phyloP scores from a whole-genome alignment of 345 rosid species.

The Angophora floribunda region DNA sequence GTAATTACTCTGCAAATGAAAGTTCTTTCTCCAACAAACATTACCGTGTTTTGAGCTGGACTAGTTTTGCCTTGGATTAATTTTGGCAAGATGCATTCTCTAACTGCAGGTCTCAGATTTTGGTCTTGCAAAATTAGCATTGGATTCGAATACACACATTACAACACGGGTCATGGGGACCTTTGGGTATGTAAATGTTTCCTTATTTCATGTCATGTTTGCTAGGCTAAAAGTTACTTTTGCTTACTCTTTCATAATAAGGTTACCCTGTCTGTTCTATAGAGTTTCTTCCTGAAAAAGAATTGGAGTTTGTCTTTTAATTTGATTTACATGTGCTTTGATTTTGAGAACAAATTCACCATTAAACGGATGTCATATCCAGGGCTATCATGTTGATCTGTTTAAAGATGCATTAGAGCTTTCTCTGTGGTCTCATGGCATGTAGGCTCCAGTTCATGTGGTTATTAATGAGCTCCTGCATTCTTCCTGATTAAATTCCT shows the following conservation, averaged over 20 bases:
- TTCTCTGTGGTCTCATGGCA: not conserved
- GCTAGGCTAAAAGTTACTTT: not conserved
- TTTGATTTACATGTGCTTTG: not conserved
- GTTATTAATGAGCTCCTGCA: not conserved
- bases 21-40: not conserved
- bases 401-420: not conserved
- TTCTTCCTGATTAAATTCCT: not conserved
- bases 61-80: not conserved
- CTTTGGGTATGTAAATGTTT: conserved; percentile 55
- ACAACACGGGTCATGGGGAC: conserved; percentile 99
- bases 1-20: not conserved
- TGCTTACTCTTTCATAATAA: not conserved
- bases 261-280: not conserved
- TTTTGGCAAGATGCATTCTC: not conserved
- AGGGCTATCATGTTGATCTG: not conserved
- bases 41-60: not conserved
- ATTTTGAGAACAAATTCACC: not conserved
- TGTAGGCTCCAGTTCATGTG: not conserved
- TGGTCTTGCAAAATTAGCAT: conserved; percentile 89
- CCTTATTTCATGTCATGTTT: not conserved
- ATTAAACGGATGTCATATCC: not conserved
- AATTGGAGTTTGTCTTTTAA: not conserved
- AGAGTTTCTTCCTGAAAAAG: not conserved
- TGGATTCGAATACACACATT: conserved; percentile 86
- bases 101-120: conserved; percentile 77